Base-by-base conservation (phyloP, 2,329 filamentous ascomycete genomes). In the Alternaria sp. region DNA sequence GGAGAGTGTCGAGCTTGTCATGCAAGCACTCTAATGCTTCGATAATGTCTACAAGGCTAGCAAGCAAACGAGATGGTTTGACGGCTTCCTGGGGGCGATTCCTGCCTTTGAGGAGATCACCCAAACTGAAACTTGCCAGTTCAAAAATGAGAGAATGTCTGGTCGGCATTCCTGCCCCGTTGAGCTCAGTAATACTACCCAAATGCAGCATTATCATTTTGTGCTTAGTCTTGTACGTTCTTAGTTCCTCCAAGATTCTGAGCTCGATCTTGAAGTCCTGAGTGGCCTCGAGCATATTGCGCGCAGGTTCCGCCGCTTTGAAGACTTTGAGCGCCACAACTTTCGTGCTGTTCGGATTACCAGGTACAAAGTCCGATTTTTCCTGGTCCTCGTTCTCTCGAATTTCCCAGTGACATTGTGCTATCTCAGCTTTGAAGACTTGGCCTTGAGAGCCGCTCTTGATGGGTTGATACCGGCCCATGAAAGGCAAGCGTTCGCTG, bases 291-390 rank as follows among this genome's bases (percentile, higher is more conserved):
- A 4, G 3, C 21, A 49, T 49, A 25, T 13, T 1, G 5, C 45
- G 45, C 7, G 0, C 15, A 15, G 11, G 8, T 10, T 15, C 21
- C 5, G 5, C 4, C 1, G 8, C 21, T 3, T n/a, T 17, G 25
- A 49, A 49, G 1, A n/a, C 1, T 3, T 49, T 49, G 17, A 49
- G 21, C 1, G 45, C 45, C 4, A 49, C 21, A 2, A 49, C 0
- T 3, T 15, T 23, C 3, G 45, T 21, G 15, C 23, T 26, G 1
- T 49, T 25, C 10, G 45, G 45, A 6, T 49, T 49, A 25, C 45
- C 45, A 10, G 19, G 11, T 1, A 49, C 8, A 2, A 23, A 49
- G 2, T 23, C 2, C 1, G 19, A 3, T 0, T 23, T 4, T 0
- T 25, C 8, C 8, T 17, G 15, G 5, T 1, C 8, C 0, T 40